Evolutionary conservation across 2,329 filamentous ascomycete genomes (phyloP), one percentile per base, ranked within the genome.

Genomic region (Venturiaceae sp.): DNA sequence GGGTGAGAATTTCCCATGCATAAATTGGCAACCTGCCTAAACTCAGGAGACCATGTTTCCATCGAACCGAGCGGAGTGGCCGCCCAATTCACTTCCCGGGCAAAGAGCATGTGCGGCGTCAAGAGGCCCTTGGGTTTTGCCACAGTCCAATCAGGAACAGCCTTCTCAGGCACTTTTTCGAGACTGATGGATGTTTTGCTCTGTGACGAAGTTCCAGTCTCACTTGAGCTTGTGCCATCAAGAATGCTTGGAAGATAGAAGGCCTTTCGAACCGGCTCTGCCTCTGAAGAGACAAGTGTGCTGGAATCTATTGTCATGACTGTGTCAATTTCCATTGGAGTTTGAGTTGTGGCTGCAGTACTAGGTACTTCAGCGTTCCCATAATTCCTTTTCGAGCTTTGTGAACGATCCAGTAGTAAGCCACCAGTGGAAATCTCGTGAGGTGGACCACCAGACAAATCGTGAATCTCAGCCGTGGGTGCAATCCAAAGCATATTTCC

Each of bases 21-120:
- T 60, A 78, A 71, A 39, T 73, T 72, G 56, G 75, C 74, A 4
- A 70, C 70, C 58, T 77, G 72, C 26, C 74, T 72, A 14, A 79
- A 68, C 21, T 72, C 67, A 14, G 67, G 59, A 23, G 73, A 71
- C 76, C 76, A 79, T 52, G 64, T 62, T 7, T 67, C 63, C 63
- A 77, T 71, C 1, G 73, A 69, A 0, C 76, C 76, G 3, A 78
- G 65, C 16, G 72, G 69, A 4, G 74, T 77, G 26, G 65, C 62
- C 3, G 66, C 66, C 76, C 76, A 79, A 63, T 78, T 71, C 34
- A 76, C 63, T 33, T 64, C 69, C 32, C 73, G 72, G 50, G 77
- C 54, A 37, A 66, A 62, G 47, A 56, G 60, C 19, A 60, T 47
- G 41, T 64, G 62, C 11, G 62, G 46, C 14, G 63, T 62, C 13